Base-by-base conservation (phyloP, 2,329 filamentous ascomycete species). In the Colletotrichum viniferum region DNA sequence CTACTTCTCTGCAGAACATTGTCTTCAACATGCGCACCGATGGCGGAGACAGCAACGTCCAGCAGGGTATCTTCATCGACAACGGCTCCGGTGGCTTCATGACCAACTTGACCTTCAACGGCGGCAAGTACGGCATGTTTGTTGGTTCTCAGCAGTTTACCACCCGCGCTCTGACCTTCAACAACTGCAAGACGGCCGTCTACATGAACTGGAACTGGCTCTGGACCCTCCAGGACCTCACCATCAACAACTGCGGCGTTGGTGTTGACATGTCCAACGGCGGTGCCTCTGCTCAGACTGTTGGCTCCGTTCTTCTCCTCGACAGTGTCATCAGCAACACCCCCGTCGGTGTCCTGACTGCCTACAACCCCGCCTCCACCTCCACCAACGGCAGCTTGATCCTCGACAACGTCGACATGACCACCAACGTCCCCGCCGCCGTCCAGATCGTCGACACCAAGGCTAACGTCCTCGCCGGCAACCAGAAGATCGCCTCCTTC, bases 181-280 rank as follows among this genome's bases (percentile, higher is more conserved):
- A 94, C 83, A 89, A 91, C 83, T 96, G 94, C 87, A 90, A 95
- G 81, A 97, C 95, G 3, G 95, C 94, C 77, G 92, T 98, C 77
- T 95, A 91, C 86, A 94, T 97, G 92, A 96, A 96, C 88, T 98
- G 95, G 95, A 95, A 96, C 86, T 98, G 95, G 95, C 88, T 92
- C 21, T 97, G 94, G 93, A 92, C 93, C 60, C 91, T 97, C 85
- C 95, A 96, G 82, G 94, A 91, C 43, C 79, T 97, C 48, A 89
- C 86, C 61, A 94, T 97, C 84, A 92, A 95, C 83, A 92, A 93
- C 82, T 95, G 93, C 82, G 86, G 87, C n/a, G 85, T 96, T 52
- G 95, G 94, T 71, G 87, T 97, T 77, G 94, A 97, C 84, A 95
- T 98, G 92, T 91, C 93, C 69, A 91, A 90, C 78, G 90, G 91